Base-by-base conservation (phyloP, 352 stramenopile genomes). In the Phytophthora europaea region DNA sequence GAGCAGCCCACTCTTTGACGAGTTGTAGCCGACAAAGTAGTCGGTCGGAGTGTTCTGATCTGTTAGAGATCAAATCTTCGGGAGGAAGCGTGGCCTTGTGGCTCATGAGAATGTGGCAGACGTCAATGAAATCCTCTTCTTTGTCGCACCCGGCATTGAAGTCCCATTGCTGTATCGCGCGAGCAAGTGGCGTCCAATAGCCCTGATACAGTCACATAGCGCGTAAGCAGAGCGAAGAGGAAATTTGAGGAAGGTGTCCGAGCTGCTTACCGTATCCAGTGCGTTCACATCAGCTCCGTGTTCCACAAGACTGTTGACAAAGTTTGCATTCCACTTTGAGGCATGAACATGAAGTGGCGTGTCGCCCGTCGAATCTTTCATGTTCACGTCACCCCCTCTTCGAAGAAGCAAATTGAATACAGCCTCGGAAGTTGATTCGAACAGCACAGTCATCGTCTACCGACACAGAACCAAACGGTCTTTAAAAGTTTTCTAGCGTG, bases 51-150 rank as follows among this genome's bases (percentile, higher is more conserved):
- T 67, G 20, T 47, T 72, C 34, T 31, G 58, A 15, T n/a, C 51
- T 61, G 18, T 6, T 55, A 43, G 36, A 15, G 20, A 67, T 23
- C 10, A 34, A 9, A 12, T 69, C 57, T 33, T 28, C 15, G 10
- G 34, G 15, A 22, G 61, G 61, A 9, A 47, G 48, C 10, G 40
- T 58, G 2, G 73, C 69, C 38, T 71, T 73, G 40, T 80, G 62
- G 10, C 57, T 77, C 62, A 77, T 67, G 34, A 80, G 59, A 45
- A 65, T 61, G 28, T 73, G 73, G 15, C 68, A 77, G 15, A 80
- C 54, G 20, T 77, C 68, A 13, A 80, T 76, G 16, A 80, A 80
- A 12, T 74, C 38, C 50, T 72, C 67, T 60, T 76, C 73, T 60
- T 76, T 62, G 15, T 66, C 12, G 38, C 63, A 61, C 26, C 60